Evolutionary conservation across 2,329 filamentous ascomycete species (phyloP).

Genomic region (Trichoderma hamatum): DNA sequence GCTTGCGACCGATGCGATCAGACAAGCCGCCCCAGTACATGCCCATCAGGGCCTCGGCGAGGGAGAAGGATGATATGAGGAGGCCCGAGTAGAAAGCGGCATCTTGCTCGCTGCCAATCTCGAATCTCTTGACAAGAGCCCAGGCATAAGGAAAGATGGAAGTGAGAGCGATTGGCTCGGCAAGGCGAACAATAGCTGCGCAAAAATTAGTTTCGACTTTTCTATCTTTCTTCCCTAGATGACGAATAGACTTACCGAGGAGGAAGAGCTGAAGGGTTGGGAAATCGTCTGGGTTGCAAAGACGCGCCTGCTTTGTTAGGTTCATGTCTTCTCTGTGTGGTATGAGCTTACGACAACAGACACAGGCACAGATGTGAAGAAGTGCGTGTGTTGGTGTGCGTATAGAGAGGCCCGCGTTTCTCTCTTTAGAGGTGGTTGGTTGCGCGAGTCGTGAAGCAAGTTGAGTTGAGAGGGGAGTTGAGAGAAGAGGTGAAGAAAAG

Average conservation of each 20-base stretch:
- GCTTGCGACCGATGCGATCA: constrained; percentile 82
- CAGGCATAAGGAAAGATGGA: constrained; percentile 93
- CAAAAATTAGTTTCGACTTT: constrained; percentile 21
- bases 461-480: not conserved
- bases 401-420: constrained; percentile 6
- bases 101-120: constrained; percentile 71
- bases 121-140: constrained; percentile 76
- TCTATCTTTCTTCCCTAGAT: not conserved
- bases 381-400: constrained; percentile 29
- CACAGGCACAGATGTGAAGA: constrained; percentile 39
- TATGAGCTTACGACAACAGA: constrained; percentile 50
- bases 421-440: not conserved
- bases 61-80: constrained; percentile 82
- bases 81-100: constrained; percentile 87
- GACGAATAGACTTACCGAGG: constrained; percentile 63
- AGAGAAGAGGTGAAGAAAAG: not conserved
- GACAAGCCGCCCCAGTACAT: constrained; percentile 88
- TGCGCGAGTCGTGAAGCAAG: not conserved
- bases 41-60: constrained; percentile 80
- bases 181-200: constrained; percentile 84
- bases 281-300: constrained; percentile 72
- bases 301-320: constrained; percentile 53
- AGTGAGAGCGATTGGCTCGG: constrained; percentile 89
- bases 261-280: constrained; percentile 81
- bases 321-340: constrained; percentile 52